Conservation (phyloP, 108 stramenopile species). For the Parietichytrium sp. region DNA sequence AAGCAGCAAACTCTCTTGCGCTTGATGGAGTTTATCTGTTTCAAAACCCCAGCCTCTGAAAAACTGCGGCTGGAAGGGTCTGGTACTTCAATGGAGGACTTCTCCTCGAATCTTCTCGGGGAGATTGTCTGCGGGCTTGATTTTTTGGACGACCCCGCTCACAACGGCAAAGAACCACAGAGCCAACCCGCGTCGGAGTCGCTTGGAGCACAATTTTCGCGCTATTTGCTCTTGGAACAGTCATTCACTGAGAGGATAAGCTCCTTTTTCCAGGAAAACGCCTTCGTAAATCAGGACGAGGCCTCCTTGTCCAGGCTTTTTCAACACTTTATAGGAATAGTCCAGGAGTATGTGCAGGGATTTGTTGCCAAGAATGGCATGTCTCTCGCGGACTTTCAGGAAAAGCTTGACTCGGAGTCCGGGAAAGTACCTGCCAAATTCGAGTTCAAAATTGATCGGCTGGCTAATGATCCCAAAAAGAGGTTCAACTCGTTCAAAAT, state of each 20-base stretch:
- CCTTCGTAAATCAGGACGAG: neutral
- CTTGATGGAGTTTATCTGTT: slow-evolving; percentile 21
- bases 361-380: neutral
- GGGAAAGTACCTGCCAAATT: neutral
- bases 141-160: slow-evolving; percentile 22
- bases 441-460: neutral
- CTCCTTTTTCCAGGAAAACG: slow-evolving; percentile 14
- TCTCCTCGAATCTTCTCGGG: slow-evolving; percentile 32
- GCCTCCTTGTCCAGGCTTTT: neutral
- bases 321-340: neutral
- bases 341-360: slow-evolving; percentile 9
- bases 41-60: no score
- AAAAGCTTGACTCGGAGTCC: slow-evolving; percentile 3
- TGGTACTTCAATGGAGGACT: slow-evolving; percentile 1
- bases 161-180: no score
- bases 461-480: neutral
- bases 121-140: slow-evolving; percentile 32
- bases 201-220: neutral
- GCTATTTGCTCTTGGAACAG: neutral
- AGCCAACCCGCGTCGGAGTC: no score
- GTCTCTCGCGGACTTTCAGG: neutral
- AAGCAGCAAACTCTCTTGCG: no score
- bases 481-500: neutral
- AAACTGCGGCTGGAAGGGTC: no score
- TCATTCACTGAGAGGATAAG: slow-evolving; percentile 1